Base-by-base conservation (phyloP, 768 basidiomycete species). In the Suillus fuscotomentosus region DNA sequence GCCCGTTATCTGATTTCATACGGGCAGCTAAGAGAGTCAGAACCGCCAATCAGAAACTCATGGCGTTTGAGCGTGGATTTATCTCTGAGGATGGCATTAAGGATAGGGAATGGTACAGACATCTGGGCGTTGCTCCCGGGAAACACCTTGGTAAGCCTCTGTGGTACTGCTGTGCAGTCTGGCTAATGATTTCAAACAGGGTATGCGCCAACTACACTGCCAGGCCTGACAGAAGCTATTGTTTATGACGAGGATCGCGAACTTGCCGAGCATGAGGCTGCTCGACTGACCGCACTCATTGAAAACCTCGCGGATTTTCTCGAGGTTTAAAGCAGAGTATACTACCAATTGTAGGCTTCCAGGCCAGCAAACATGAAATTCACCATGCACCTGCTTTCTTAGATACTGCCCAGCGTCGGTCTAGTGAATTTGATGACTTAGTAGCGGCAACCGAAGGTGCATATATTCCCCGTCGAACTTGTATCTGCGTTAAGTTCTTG, bases 41-140 rank as follows among this genome's bases (percentile, higher is more conserved):
- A 60, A 78, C 71, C 61, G 84, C 82, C 17, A 93, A 93, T 75
- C 76, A 83, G 77, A 91, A 88, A 73, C 77, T 94, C n/a, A 76
- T 81, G 13, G 76, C 79, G 8, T 93, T 94, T 68, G 92, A 94
- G 73, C 84, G 84, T 57, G 92, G 93, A 1, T 92, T 97, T 73
- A 89, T 95, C 65, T 87, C 86, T 7, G 80, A 89, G 70, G 86
- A 79, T 17, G 95, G 94, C 0, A 87, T 95, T 67, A 87, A 87
- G 68, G 87, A 88, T 61, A 82, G 91, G 39, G 89, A 92, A 72
- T 96, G 94, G 94, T 97, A 91, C 73, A 86, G 81, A 70, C 90
- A 95, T 76, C 82, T 94, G 17, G 94, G 84, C 56, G 91, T 94
- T 50, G 92, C 94, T 3, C 94, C 95, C 38, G 94, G 94, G 45